phyloP scores from a whole-genome alignment of 2,329 filamentous ascomycete genomes.

The Alternaria triticimaculans region DNA sequence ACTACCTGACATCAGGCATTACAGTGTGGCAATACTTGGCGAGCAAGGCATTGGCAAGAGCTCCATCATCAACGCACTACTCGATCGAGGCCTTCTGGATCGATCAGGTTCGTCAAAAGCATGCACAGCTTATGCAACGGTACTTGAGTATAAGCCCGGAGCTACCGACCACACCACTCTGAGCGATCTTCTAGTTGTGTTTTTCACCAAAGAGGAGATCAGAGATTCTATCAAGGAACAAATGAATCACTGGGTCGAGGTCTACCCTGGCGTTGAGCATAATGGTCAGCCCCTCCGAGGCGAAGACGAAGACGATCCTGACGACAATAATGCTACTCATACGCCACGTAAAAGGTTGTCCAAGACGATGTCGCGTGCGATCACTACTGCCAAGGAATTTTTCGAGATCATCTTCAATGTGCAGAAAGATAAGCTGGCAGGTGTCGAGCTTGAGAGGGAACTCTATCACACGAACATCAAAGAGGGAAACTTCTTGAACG shows the following conservation, averaged over 20 bases:
- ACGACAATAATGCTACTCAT: neutral
- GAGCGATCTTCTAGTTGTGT: slow-evolving; percentile 14
- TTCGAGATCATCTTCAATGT: slow-evolving; percentile 19
- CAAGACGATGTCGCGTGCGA: neutral
- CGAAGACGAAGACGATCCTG: neutral
- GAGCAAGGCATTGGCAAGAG: slow-evolving; percentile 21
- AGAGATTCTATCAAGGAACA: slow-evolving; percentile 4
- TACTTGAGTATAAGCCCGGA: slow-evolving; percentile 7
- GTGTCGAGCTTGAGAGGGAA: neutral
- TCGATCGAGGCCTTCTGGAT: slow-evolving; percentile 14
- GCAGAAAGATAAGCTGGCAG: neutral
- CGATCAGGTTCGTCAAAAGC: slow-evolving; percentile 7
- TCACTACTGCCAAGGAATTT: slow-evolving; percentile 11
- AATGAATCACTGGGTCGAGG: slow-evolving; percentile 1
- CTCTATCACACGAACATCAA: slow-evolving; percentile 7
- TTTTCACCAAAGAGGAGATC: slow-evolving; percentile 4
- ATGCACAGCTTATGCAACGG: slow-evolving; percentile 14
- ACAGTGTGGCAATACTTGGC: slow-evolving; percentile 15
- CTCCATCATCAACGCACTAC: slow-evolving; percentile 13
- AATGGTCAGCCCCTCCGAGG: neutral
- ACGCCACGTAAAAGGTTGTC: neutral
- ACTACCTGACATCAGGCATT: neutral
- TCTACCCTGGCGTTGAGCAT: neutral
- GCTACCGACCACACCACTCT: slow-evolving; percentile 3
- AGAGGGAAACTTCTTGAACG: neutral